A percentile compares a stretch with the other conserved stretches of the same genome.
Evolutionary conservation across 306 rosid genomes (phyloP).

Genomic region (Cotoneaster glaucophyllus): DNA sequence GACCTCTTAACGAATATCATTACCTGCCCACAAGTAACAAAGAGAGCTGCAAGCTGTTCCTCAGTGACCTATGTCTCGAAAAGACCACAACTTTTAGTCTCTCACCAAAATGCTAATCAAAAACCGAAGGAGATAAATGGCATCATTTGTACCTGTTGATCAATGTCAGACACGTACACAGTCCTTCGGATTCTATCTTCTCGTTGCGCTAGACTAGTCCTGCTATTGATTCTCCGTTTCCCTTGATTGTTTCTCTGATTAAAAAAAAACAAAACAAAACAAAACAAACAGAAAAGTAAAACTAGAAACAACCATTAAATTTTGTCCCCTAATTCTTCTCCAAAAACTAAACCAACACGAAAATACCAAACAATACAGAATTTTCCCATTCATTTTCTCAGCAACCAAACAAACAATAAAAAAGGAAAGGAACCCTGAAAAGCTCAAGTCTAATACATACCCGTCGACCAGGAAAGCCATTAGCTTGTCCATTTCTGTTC

Average conservation of each 20-base stretch:
- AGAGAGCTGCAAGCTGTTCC: conserved; percentile 39
- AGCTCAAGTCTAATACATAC: background rate
- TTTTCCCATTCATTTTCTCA: background rate
- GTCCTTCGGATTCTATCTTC: conserved; percentile 41
- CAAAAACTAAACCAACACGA: background rate
- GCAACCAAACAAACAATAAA: background rate
- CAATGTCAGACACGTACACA: conserved; percentile 43
- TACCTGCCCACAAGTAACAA: conserved; percentile 39
- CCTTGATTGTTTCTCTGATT: conserved; percentile 34
- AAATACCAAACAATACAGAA: background rate
- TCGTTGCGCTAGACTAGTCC: conserved; percentile 34
- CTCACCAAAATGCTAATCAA: background rate
- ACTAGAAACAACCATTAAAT: background rate
- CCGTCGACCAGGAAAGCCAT: conserved; percentile 24
- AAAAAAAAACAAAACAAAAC: background rate
- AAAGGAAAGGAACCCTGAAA: background rate
- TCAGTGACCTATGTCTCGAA: conserved; percentile 30
- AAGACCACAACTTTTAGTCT: conserved; percentile 2
- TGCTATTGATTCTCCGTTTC: conserved; percentile 33
- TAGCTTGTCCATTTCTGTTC: conserved; percentile 8
- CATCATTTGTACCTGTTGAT: conserved; percentile 30
- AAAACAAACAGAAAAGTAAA: background rate
- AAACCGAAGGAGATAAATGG: background rate
- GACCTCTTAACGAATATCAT: background rate
- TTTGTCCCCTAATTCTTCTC: background rate